Base-by-base conservation (phyloP, 305 asterid genomes). In the Rubia peregrina region DNA sequence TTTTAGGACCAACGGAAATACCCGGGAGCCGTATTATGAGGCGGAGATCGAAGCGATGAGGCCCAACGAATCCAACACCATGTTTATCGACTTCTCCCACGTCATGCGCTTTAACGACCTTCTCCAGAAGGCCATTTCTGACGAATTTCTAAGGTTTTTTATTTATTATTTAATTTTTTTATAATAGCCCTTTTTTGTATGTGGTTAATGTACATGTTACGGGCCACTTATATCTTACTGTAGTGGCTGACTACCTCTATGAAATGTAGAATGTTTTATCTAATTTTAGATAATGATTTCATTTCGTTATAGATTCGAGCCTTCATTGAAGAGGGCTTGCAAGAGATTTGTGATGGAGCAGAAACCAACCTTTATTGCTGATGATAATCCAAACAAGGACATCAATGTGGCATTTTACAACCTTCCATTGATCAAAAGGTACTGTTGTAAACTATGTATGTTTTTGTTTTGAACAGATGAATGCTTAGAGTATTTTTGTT, bases 51-150 rank as follows among this genome's bases (percentile, higher is more conserved):
- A 87, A 72, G 82, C 91, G 9, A 87, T 94, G 96, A 77, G 83
- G 71, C 86, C 86, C 0, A 88, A 84, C 82, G 97, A 94, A 55
- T 87, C 99, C 22, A 85, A 82, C 77, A 91, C 99, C 12, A 89
- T 94, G 97, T 94, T 85, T 79, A 79, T 94, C 71, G 97, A 94
- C 79, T 94, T 91, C 88, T 81, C 96, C 1, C 99, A 94, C 69
- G 97, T 94, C 44, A 89, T 88, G 96, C 90, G 86, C 61, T 91
- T 85, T 75, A 91, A 85, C 59, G 96, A 94, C 14, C 82, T 86
- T 14, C 86, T 94, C 64, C 97, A 91, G 72, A 85, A 79, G 77
- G 93, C 96, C 48, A 88, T 94, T 30, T 83, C 95, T 61, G 99
- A 94, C 7, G 97, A 94, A 69, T 91, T 88, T 75, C 79, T 88